Percentiles rank a stretch among this genome's conserved stretches.
These are phyloP conservation scores for Fusarium continuum DNA, from an alignment of 2,329 filamentous ascomycete species.

Conservation along the genomic window DNA sequence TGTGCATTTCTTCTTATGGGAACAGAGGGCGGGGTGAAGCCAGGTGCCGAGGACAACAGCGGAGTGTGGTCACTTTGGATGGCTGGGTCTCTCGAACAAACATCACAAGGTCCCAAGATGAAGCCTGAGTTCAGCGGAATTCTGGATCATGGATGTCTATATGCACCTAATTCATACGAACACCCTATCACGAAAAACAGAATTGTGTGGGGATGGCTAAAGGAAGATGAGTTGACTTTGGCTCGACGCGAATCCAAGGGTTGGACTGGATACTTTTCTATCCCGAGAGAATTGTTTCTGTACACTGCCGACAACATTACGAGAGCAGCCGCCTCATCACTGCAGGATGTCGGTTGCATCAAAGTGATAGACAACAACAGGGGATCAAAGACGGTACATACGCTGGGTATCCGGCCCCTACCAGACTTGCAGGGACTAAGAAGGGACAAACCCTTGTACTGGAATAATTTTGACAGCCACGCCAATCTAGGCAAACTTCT, in stretches of 20 bases:
- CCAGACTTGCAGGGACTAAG: slow-evolving; percentile 38
- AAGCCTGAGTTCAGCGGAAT: slow-evolving; percentile 54
- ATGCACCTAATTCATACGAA: slow-evolving; percentile 60
- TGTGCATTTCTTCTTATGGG: slow-evolving; percentile 56
- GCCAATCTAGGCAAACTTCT: background rate
- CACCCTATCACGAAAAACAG: slow-evolving; percentile 53
- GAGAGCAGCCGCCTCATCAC: slow-evolving; percentile 46
- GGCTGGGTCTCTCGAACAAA: slow-evolving; percentile 46
- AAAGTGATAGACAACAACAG: slow-evolving; percentile 32
- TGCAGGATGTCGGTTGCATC: slow-evolving; percentile 55
- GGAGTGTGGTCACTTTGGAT: slow-evolving; percentile 52
- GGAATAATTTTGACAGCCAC: background rate
- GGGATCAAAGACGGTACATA: slow-evolving; percentile 51
- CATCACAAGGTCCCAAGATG: slow-evolving; percentile 32
- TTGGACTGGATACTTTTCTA: slow-evolving; percentile 59
- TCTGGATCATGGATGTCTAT: slow-evolving; percentile 59
- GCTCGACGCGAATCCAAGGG: slow-evolving; percentile 54
- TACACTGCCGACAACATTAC: slow-evolving; percentile 50
- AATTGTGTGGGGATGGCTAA: slow-evolving; percentile 60
- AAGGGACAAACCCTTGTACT: slow-evolving; percentile 10
- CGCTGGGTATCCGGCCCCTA: slow-evolving; percentile 51
- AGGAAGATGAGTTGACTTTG: slow-evolving; percentile 59
- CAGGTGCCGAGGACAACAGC: slow-evolving; percentile 25
- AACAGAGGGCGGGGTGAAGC: slow-evolving; percentile 51
- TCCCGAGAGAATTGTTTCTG: slow-evolving; percentile 57